Evolutionary conservation across 192 early-diverging fungal genomes (phyloP).

Genomic region (Umbelopsis vinacea): DNA sequence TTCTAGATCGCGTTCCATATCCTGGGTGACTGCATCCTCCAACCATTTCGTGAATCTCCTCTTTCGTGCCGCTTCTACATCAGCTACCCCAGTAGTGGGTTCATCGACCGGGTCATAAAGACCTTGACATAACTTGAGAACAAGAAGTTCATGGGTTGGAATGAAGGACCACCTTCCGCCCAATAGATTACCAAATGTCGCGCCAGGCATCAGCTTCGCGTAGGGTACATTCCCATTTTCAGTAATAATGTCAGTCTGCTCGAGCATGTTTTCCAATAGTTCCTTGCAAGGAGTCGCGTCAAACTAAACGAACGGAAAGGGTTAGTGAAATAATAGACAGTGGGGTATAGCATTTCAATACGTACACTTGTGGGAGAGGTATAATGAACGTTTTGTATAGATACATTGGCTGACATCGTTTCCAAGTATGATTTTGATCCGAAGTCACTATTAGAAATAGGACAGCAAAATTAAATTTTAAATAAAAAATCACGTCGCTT

Average conservation of each 20-base stretch:
- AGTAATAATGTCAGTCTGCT: neutral
- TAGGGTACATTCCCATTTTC: neutral
- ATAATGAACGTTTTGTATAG: conserved; percentile 15
- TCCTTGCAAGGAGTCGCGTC: neutral
- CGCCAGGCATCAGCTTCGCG: neutral
- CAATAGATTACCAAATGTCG: neutral
- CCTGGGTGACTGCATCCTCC: conserved; percentile 51
- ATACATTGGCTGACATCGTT: conserved; percentile 7
- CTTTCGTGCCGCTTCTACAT: conserved; percentile 52
- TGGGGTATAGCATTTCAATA: neutral
- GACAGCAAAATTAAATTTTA: neutral
- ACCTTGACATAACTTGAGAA: conserved; percentile 26
- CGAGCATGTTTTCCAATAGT: conserved; percentile 6
- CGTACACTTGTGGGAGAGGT: conserved; percentile 1
- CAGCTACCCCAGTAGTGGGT: conserved; percentile 26
- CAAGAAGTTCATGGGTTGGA: conserved; percentile 23
- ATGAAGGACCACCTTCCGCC: neutral
- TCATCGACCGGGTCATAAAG: conserved; percentile 55
- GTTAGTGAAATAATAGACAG: neutral
- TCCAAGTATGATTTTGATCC: neutral
- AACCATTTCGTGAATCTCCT: conserved; percentile 70
- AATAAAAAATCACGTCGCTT: neutral
- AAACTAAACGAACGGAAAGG: neutral
- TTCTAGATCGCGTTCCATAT: conserved; percentile 48
- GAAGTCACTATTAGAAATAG: neutral